Evolutionary conservation across 129 eudicot genomes (phyloP).

Genomic region (Chrysanthemum makinoi): DNA sequence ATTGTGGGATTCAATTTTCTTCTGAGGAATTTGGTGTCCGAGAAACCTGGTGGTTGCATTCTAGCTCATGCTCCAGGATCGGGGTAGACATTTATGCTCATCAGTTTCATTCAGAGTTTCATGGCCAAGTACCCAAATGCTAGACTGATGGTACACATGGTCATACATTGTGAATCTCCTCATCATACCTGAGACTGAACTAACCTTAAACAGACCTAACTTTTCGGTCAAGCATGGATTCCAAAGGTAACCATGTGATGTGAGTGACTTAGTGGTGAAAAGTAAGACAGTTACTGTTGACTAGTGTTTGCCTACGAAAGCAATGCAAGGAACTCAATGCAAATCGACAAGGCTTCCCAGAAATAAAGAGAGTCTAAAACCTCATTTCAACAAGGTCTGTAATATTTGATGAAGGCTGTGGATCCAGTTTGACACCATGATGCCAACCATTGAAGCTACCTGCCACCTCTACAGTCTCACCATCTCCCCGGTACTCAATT

Average conservation of each 20-base stretch:
- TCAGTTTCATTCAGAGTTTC: slow-evolving; percentile 83
- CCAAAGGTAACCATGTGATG: not conserved
- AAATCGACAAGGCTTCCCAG: not conserved
- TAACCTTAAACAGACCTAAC: slow-evolving; percentile 1
- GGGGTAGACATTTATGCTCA: slow-evolving; percentile 88
- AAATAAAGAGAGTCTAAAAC: slow-evolving; percentile 31
- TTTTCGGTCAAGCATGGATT: not conserved
- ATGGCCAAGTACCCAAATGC: slow-evolving; percentile 63
- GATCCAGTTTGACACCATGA: slow-evolving; percentile 69
- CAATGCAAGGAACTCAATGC: slow-evolving; percentile 1
- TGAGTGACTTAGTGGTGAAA: not conserved
- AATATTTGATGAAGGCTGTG: slow-evolving; percentile 48
- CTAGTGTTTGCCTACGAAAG: not conserved
- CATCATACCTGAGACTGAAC: not conserved
- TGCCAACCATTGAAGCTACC: slow-evolving; percentile 99
- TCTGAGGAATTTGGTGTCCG: slow-evolving; percentile 57
- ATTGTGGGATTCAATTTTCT: slow-evolving; percentile 85
- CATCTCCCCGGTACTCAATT: slow-evolving; percentile 69
- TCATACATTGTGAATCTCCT: slow-evolving; percentile 13
- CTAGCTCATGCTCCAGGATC: slow-evolving; percentile 98
- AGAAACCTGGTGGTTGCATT: slow-evolving; percentile 92
- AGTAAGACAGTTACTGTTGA: not conserved
- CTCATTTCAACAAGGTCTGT: slow-evolving; percentile 47
- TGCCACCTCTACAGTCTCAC: slow-evolving; percentile 78
- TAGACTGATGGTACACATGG: not conserved